Evolutionary conservation across 116 monocot genomes (phyloP), one percentile per base, ranked within the genome.

Genomic region (Papilionanthe hybrid): DNA sequence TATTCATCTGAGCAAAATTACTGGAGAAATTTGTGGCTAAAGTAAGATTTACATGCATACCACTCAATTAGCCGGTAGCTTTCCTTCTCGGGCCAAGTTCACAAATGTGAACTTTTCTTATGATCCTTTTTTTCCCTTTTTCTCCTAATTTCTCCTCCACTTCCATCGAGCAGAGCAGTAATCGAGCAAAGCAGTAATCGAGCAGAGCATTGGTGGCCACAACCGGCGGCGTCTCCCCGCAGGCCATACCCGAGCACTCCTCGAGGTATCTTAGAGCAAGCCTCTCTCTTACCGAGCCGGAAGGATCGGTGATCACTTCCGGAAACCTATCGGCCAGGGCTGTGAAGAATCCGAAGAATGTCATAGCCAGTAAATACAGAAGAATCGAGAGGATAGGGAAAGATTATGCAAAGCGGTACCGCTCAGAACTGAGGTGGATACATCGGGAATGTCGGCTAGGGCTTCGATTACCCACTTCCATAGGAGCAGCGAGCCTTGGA

Each of bases 381-480:
- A 32, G 44, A 44, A 37, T 15, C 63, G 1, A 15, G 20, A 43
- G 44, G 42, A 28, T 7, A 6, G 41, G 32, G 19, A 73, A 73
- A 19, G 49, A 2, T 27, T 19, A 25, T n/a, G 12, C 50, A 27
- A 27, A 48, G 75, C 48, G 49, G 50, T 75, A 75, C 75, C 75
- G 13, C 75, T 49, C 49, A 75, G 13, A 25, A 75, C 20, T 23
- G 75, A 75, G 49, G 47, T 75, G 9, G 27, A 27, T 13, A 27
- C 75, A 47, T 75, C 75, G 1, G 47, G 75, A n/a, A 75, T 13
- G 49, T 23, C 48, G 28, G 75, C 50, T 75, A 75, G 49, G 75
- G 23, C 23, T 49, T 75, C 75, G 27, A 75, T 49, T 50, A 49
- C 75, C 75, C 75, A 75, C 49, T 28, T 17, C 75, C 75, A 75